phyloP scores from a whole-genome alignment of 2,329 filamentous ascomycete species.

The Colletotrichum liaoningense region DNA sequence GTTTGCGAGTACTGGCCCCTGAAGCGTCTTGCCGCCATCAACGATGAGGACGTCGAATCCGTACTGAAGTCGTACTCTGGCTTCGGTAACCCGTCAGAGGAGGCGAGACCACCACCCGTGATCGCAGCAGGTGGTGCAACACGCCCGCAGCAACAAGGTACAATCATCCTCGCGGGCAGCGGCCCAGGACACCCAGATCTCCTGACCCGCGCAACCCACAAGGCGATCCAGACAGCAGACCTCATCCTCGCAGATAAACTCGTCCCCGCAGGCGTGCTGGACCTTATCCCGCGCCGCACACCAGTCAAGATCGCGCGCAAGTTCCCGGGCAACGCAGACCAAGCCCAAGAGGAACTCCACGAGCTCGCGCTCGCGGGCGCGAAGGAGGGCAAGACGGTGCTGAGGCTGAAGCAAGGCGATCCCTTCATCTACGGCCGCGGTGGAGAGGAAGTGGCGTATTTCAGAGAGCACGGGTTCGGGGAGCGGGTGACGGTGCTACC shows the following conservation, averaged over 20 bases:
- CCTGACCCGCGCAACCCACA: constrained; percentile 84
- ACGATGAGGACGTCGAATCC: constrained; percentile 80
- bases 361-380: constrained; percentile 78
- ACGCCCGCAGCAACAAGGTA: constrained; percentile 59
- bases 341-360: constrained; percentile 90
- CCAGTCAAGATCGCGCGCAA: constrained; percentile 94
- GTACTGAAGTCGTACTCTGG: constrained; percentile 79
- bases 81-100: neutral
- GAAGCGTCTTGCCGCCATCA: constrained; percentile 81
- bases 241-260: constrained; percentile 89
- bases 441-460: constrained; percentile 91
- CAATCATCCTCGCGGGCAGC: constrained; percentile 89
- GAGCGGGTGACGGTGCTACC: constrained; percentile 79
- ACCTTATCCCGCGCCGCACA: constrained; percentile 89
- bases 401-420: constrained; percentile 95
- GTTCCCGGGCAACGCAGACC: constrained; percentile 96
- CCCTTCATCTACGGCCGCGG: constrained; percentile 96
- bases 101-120: neutral
- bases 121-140: neutral
- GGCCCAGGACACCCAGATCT: constrained; percentile 94
- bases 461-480: constrained; percentile 76
- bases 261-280: constrained; percentile 85
- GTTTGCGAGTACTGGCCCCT: constrained; percentile 99
- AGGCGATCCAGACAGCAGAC: constrained; percentile 80
- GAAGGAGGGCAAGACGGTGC: constrained; percentile 77